A percentile compares a stretch with the other conserved stretches of the same genome.
phyloP scores from a whole-genome alignment of 2,329 filamentous ascomycete species.

The Colletotrichum neosansevieriae region DNA sequence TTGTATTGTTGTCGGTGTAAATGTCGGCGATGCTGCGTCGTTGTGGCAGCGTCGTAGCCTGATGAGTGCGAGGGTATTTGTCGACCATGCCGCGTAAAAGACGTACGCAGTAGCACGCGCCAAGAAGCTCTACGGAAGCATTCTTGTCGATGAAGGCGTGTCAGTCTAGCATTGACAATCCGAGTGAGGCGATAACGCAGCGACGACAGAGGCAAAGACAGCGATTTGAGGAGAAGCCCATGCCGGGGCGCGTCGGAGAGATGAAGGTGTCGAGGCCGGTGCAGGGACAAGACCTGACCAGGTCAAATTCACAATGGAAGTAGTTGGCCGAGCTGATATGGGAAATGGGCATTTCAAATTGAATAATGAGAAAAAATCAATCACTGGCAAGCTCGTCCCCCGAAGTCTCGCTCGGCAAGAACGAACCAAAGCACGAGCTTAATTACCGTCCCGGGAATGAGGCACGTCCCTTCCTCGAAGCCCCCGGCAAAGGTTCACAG shows the following conservation, averaged over 20 bases:
- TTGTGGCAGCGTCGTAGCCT: conserved; percentile 25
- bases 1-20: conserved; percentile 10
- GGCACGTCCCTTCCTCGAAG: neutral
- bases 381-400: conserved; percentile 7
- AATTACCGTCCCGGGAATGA: conserved; percentile 5
- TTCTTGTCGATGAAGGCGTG: neutral
- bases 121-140: neutral
- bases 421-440: conserved; percentile 24
- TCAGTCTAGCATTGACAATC: conserved; percentile 2
- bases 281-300: conserved; percentile 18
- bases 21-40: neutral
- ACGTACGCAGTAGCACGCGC: neutral
- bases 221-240: neutral
- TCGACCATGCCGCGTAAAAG: neutral
- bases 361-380: neutral
- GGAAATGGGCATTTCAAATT: conserved; percentile 4
- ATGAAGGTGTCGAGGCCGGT: neutral
- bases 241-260: neutral
- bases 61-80: conserved; percentile 1
- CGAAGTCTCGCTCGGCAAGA: conserved; percentile 11
- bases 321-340: conserved; percentile 5
- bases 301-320: neutral
- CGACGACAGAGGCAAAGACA: conserved; percentile 10
- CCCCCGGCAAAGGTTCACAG: neutral
- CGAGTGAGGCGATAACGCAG: neutral